These are phyloP conservation scores for Isatis lusitanica DNA, from an alignment of 441 rosid genomes.

Conservation along the genomic window DNA sequence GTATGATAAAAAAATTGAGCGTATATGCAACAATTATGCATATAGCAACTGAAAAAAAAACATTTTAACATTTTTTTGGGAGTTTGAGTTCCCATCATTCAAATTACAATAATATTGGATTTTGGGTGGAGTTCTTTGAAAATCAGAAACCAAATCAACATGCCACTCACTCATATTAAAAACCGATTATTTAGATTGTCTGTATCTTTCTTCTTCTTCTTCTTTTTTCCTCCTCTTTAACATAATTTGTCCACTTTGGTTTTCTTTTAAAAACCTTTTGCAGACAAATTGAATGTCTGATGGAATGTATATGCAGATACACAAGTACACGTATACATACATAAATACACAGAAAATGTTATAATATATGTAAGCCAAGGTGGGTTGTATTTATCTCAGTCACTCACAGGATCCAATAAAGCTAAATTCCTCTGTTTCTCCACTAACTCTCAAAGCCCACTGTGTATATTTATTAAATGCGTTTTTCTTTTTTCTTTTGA, in stretches of 20 bases:
- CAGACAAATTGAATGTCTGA: constrained; percentile 29
- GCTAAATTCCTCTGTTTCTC: constrained; percentile 36
- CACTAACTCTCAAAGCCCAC: constrained; percentile 32
- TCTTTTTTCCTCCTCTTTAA: background rate
- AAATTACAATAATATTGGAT: background rate
- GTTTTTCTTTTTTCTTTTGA: no score
- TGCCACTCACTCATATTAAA: constrained; percentile 25
- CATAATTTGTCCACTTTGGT: background rate
- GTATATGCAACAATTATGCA: no score
- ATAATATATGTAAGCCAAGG: constrained; percentile 7
- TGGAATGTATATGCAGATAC: constrained; percentile 15
- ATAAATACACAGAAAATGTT: background rate
- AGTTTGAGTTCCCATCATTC: background rate
- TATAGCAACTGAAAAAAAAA: no score
- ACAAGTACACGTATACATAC: constrained; percentile 4
- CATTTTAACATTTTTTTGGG: no score
- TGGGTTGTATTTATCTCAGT: constrained; percentile 30
- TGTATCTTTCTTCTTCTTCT: background rate
- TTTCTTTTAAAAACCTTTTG: background rate
- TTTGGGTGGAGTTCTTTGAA: constrained; percentile 43
- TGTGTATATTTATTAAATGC: background rate
- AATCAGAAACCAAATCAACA: constrained; percentile 37
- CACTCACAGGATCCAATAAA: constrained; percentile 77
- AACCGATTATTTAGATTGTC: background rate
- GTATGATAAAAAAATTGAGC: no score